Base-by-base conservation (phyloP, 23 red algal genomes). In the Gracilaria caudata region DNA sequence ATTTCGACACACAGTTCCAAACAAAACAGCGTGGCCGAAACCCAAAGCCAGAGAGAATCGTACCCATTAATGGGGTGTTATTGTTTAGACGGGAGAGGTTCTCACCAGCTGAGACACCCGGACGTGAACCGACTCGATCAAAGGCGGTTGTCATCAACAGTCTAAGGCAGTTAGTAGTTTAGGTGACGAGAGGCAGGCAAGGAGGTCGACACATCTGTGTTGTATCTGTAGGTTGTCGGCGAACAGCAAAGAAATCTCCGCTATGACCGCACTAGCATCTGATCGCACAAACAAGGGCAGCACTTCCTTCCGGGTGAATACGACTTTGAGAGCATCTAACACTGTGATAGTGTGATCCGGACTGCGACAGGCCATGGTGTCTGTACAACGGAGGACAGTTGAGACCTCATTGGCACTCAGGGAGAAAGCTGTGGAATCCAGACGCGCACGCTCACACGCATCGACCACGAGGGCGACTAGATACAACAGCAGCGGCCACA, bases 381-480 rank as follows among this genome's bases (percentile, higher is more conserved):
- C 65, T 3, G 40, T 13, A 14, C 35, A 3, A 14, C 40, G 39
- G 37, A 71, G 32, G n/a, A 71, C 40, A 41, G 9, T 71, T 14
- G 37, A 40, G 11, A 41, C 65, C 6, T 71, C 13, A 19, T 19
- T 8, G 2, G 12, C 11, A 16, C 34, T 71, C 4, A 71, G 37
- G 1, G 65, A 39, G 65, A 71, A 71, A 6, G 65, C 1, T 3
- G 20, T 14, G 65, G 34, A 39, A 34, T 71, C 32, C 34, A 71
- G 33, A 20, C 14, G 1, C 11, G 65, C 65, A 6, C 65, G 34
- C 16, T 71, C 65, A 41, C 65, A 71, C 2, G 65, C 65, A 2
- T 71, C 65, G 32, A 71, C 65, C 17, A 39, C 26, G 65, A 71
- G 32, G 2, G 65, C 65, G 3, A 71, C 65, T 21, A 71, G 65